Evolutionary conservation across 345 rosid species (phyloP), one percentile per base, ranked within the genome.

Genomic region (Bruguiera gymnorhiza): DNA sequence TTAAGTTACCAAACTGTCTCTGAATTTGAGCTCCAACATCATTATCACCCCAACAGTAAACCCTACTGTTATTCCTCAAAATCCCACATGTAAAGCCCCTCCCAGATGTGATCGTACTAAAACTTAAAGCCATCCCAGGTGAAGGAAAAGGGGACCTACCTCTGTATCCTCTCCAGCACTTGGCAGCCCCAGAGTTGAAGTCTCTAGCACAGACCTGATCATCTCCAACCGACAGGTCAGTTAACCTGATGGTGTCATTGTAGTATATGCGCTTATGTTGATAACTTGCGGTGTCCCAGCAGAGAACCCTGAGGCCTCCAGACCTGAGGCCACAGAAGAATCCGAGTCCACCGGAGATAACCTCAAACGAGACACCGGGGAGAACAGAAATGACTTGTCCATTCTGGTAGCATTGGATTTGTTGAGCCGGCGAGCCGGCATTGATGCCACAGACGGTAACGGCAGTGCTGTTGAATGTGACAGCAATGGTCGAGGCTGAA

Each of bases 171-270:
- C 93, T 80, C 88, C 89, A 86, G 75, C 93, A 88, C 65, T 66
- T 76, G 26, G 78, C 83, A 1, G 66, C 31, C 1, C 84, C 83
- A 32, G 84, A 76, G 60, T 48, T 60, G 70, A 80, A 79, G 65
- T 81, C 87, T 70, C 74, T 76, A 8, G 87, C 87, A 53, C 90
- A 86, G 32, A 84, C 88, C 50, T 86, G 88, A 62, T 80, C 76
- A 64, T 72, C 84, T 7, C 88, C 88, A 8, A 88, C 90, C 0
- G 83, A 46, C 23, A 86, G 63, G 75, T 77, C 84, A 6, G 82
- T 76, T 69, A 88, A 74, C 20, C 36, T 56, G 24, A 66, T 69
- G 1, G 65, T 64, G 16, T 60, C 23, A 63, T 73, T 81, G 75
- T 62, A 68, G 68, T 79, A 83, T 43, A 86, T 79, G 24, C 87